These are phyloP conservation scores for Entomortierella parvispora DNA, from an alignment of 192 early-diverging fungal species.

Conservation along the genomic window DNA sequence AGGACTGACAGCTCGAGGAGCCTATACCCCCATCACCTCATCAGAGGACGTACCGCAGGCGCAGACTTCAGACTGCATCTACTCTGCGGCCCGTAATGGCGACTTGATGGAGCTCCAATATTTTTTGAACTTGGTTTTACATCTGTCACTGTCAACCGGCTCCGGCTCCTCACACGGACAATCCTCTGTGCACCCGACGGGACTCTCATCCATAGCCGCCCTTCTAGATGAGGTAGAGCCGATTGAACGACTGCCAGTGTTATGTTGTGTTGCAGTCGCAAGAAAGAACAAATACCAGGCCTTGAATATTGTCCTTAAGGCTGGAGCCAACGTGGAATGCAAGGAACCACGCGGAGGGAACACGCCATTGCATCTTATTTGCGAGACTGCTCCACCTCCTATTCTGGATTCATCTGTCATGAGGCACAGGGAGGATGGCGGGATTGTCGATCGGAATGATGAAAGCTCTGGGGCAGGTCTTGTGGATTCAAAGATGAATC, in stretches of 20 bases:
- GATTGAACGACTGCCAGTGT: constrained; percentile 31
- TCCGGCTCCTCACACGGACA: constrained; percentile 4
- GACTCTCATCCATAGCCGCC: neutral
- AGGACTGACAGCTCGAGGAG: constrained; percentile 11
- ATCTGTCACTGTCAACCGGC: constrained; percentile 2
- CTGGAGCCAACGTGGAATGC: constrained; percentile 40
- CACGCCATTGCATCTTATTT: constrained; percentile 36
- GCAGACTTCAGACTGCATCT: constrained; percentile 19
- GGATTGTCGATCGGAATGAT: too few species aligned
- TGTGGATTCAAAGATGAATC: constrained; percentile 18
- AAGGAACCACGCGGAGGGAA: constrained; percentile 44
- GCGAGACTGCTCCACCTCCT: constrained; percentile 38
- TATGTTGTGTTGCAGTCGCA: constrained; percentile 47
- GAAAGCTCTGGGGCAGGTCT: too few species aligned
- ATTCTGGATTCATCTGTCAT: neutral
- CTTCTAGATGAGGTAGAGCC: constrained; percentile 34
- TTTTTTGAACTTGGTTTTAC: constrained; percentile 22
- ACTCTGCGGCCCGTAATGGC: constrained; percentile 37
- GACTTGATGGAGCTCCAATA: constrained; percentile 28
- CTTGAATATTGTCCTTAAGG: constrained; percentile 37
- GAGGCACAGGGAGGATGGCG: constrained; percentile 12
- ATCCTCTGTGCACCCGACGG: neutral
- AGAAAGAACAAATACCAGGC: constrained; percentile 49
- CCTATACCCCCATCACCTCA: constrained; percentile 35
- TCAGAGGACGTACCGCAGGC: constrained; percentile 28